Evolutionary conservation across 352 stramenopile genomes (phyloP).

Genomic region (Globisporangium nunn): DNA sequence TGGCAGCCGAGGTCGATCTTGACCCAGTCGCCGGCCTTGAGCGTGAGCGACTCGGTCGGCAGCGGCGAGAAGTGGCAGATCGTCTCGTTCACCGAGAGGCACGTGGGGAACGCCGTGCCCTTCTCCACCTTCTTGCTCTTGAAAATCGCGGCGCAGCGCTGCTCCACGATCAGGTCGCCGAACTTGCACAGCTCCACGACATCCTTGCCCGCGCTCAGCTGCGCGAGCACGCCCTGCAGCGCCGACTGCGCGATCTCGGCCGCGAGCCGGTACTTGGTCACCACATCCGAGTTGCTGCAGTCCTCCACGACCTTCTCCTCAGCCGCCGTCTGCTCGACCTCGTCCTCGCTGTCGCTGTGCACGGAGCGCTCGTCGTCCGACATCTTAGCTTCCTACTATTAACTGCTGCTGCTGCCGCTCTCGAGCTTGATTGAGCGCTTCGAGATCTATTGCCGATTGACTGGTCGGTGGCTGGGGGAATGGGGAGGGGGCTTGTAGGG

Average conservation of each 20-base stretch:
- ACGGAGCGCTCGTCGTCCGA: constrained; percentile 46
- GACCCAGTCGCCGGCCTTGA: constrained; percentile 84
- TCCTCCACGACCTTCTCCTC: constrained; percentile 72
- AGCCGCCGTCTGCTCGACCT: constrained; percentile 39
- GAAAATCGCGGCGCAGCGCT: constrained; percentile 90
- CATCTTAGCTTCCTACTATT: constrained; percentile 4
- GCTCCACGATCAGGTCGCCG: constrained; percentile 76
- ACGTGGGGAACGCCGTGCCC: constrained; percentile 98
- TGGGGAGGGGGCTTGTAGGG: no score
- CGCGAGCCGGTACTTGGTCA: constrained; percentile 97
- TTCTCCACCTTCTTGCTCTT: constrained; percentile 98
- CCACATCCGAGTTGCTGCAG: constrained; percentile 88
- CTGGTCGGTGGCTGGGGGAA: not conserved
- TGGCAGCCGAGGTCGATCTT: constrained; percentile 98
- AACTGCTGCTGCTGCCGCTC: no score
- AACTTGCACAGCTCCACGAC: constrained; percentile 95
- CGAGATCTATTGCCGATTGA: not conserved
- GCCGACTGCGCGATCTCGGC: constrained; percentile 98
- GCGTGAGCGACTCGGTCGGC: constrained; percentile 63
- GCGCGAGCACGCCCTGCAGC: constrained; percentile 91
- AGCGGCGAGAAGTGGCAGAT: constrained; percentile 98
- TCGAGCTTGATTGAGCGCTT: not conserved
- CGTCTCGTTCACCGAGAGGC: constrained; percentile 97
- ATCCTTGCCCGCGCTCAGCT: constrained; percentile 91
- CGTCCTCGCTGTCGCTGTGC: constrained; percentile 72